Evolutionary conservation across 345 rosid genomes (phyloP).

Genomic region (Euphorbia tirucalli): DNA sequence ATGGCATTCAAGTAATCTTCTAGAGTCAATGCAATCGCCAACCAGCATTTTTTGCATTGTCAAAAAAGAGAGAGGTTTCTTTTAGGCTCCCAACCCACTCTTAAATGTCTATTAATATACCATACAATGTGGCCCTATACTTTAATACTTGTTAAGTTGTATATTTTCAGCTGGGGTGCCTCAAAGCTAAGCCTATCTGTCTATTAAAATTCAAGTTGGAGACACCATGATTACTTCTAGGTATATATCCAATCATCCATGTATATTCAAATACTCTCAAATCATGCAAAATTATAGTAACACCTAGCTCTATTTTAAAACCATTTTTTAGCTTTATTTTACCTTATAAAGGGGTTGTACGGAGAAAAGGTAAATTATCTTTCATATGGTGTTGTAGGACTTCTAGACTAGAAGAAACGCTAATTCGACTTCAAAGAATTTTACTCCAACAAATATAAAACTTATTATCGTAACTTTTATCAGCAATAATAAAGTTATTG

Average conservation of each 20-base stretch:
- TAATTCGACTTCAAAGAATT: too few species aligned
- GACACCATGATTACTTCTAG: conserved; percentile 34
- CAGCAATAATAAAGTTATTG: too few species aligned
- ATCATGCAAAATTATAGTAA: background rate
- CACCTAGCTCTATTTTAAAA: background rate
- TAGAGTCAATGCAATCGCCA: conserved; percentile 52
- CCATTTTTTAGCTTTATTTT: too few species aligned
- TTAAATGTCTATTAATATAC: conserved; percentile 3
- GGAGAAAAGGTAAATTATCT: too few species aligned
- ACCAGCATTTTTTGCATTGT: background rate
- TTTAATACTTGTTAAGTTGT: background rate
- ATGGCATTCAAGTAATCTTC: conserved; percentile 31
- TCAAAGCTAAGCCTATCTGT: conserved; percentile 1
- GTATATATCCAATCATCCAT: background rate
- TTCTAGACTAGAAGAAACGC: too few species aligned
- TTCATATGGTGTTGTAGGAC: too few species aligned
- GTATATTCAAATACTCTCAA: background rate
- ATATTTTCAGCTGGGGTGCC: background rate
- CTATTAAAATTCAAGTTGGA: conserved; percentile 23
- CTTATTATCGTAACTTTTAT: too few species aligned
- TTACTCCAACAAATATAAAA: too few species aligned
- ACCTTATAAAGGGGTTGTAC: too few species aligned
- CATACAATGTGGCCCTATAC: conserved; percentile 15
- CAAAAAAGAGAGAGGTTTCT: conserved; percentile 16
- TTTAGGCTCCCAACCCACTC: conserved; percentile 40